phyloP scores from a whole-genome alignment of 116 monocot genomes.

The Iris pallida region DNA sequence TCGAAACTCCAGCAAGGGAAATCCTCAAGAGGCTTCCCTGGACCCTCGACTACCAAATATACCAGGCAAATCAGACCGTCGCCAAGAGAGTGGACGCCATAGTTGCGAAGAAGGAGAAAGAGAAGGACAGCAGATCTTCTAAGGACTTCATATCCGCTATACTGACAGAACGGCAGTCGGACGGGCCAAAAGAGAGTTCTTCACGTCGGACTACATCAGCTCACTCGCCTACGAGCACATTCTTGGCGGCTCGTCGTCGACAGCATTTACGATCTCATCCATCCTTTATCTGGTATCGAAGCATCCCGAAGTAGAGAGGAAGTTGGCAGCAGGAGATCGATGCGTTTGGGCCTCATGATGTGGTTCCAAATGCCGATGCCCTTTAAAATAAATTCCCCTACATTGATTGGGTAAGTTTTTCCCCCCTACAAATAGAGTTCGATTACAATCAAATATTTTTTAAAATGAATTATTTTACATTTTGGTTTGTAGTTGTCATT shows the following conservation, averaged over 20 bases:
- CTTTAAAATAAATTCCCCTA: conserved; percentile 32
- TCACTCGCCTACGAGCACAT: conserved; percentile 37
- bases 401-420: conserved; percentile 20
- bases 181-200: background rate
- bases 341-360: conserved; percentile 15
- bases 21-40: conserved; percentile 50
- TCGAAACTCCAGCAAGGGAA: conserved; percentile 35
- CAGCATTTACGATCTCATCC: conserved; percentile 31
- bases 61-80: conserved; percentile 30
- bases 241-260: conserved; percentile 30
- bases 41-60: conserved; percentile 42
- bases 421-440: too few relatives aligned
- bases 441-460: too few relatives aligned
- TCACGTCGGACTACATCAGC: conserved; percentile 26
- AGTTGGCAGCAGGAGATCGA: conserved; percentile 33
- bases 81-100: conserved; percentile 33
- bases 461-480: too few relatives aligned
- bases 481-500: too few relatives aligned
- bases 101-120: conserved; percentile 23
- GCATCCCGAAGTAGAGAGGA: conserved; percentile 35
- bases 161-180: too few relatives aligned
- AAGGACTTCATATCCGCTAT: too few relatives aligned
- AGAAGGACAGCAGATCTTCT: background rate
- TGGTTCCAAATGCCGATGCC: conserved; percentile 22
- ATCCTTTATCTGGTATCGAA: conserved; percentile 31